Base-by-base conservation (phyloP, 2,329 filamentous ascomycete species). In the Nemania diffusa region DNA sequence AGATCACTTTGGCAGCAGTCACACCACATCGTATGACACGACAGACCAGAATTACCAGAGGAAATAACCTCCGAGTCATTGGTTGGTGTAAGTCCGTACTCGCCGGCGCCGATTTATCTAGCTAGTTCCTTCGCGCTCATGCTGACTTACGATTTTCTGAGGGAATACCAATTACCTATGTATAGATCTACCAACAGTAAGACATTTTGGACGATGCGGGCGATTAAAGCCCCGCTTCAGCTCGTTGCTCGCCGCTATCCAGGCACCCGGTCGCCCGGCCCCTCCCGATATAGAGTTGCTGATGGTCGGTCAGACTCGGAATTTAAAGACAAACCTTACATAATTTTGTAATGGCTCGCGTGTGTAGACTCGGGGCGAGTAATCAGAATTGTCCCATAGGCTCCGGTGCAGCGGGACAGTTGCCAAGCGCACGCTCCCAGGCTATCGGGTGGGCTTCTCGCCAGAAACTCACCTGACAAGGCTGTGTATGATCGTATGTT, bases 1-100 rank as follows among this genome's bases (percentile, higher is more conserved):
- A 62, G 40, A 69, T 72, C 71, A 73, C 70, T 53, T 56, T 64
- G 7, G 26, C 42, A 20, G 24, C 40, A 56, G 60, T 68, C 66
- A 63, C 22, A 46, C 51, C 24, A 50, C 58, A 72, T 74, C 71
- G 72, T 68, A 71, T 69, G 58, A 73, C 69, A 67, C 57, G 56
- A 57, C 66, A 71, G 67, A 57, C 69, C 66, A 72, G 66, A 72
- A 64, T 66, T 62, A 56, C 69, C 61, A 44, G 58, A 58, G 24
- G 8, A 26, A 9, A 20, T 32, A 26, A 8, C 42, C 59, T 65
- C 34, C 34, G 13, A 11, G 27, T 51, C 13, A 44, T 51, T 37
- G 26, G 55, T 26, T 51, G 17, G 32, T 13, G 32, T 27, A 22
- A 63, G 40, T 20, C 29, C n/a, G 8, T 27, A 48, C 3, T 57